These are phyloP conservation scores for Mucor irregularis DNA, from an alignment of 371 early-diverging fungal genomes.

Conservation along the genomic window DNA sequence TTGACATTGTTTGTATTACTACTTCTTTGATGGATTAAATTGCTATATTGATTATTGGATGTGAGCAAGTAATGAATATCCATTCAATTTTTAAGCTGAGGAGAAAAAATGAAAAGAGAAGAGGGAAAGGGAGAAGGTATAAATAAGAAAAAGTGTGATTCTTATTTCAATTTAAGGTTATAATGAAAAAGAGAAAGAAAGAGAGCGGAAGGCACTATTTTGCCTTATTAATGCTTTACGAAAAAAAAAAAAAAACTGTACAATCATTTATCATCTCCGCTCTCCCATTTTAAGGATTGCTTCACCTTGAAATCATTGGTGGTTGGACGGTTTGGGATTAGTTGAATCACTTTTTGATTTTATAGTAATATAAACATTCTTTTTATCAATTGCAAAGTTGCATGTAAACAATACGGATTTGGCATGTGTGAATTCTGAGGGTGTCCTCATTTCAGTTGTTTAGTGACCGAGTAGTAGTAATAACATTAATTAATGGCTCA, in stretches of 20 bases:
- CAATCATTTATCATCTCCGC: neutral
- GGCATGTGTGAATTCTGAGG: too few species aligned
- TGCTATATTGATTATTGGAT: neutral
- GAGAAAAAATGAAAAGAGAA: neutral
- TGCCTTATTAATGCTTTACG: neutral
- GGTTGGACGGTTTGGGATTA: too few species aligned
- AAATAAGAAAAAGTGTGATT: neutral
- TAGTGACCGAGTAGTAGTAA: too few species aligned
- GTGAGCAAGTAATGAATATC: neutral
- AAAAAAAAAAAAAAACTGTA: neutral
- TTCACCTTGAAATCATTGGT: too few species aligned
- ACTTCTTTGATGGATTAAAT: too few species aligned
- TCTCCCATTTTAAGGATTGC: too few species aligned
- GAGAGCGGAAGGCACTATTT: neutral
- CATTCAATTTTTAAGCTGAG: conserved; percentile 2
- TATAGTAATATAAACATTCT: too few species aligned
- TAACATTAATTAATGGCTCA: too few species aligned
- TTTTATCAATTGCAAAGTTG: too few species aligned
- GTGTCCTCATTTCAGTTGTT: too few species aligned
- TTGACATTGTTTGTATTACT: conserved; percentile 1
- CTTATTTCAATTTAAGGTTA: neutral
- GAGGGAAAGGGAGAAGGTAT: neutral
- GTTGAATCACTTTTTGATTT: too few species aligned
- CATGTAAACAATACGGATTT: too few species aligned
- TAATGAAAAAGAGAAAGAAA: neutral